These are phyloP conservation scores for Ophidiomyces ophidiicola DNA, from an alignment of 2,329 filamentous ascomycete species.

Conservation along the genomic window DNA sequence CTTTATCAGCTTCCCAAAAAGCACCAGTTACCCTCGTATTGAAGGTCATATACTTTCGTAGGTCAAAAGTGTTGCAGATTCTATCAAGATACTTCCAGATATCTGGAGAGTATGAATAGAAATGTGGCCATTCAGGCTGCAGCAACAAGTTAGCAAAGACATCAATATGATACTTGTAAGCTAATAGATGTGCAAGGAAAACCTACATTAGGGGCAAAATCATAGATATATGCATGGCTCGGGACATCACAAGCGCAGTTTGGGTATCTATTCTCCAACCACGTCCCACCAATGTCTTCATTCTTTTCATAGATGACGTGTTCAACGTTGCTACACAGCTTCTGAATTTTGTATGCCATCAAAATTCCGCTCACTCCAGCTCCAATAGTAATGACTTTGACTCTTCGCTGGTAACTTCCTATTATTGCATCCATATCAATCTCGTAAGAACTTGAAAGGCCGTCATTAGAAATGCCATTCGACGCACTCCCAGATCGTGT, in stretches of 20 bases:
- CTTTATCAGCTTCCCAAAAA: conserved; percentile 39
- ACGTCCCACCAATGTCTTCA: conserved; percentile 28
- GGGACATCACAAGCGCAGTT: conserved; percentile 37
- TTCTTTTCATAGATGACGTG: conserved; percentile 26
- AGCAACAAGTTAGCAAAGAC: neutral
- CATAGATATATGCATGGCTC: conserved; percentile 35
- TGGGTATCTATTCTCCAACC: conserved; percentile 28
- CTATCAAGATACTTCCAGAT: conserved; percentile 40
- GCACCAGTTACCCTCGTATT: conserved; percentile 37
- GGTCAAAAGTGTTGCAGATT: conserved; percentile 38
- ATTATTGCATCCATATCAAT: conserved; percentile 13
- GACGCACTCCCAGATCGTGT: neutral
- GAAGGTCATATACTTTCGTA: conserved; percentile 44
- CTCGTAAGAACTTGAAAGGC: conserved; percentile 6
- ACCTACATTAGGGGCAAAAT: conserved; percentile 31
- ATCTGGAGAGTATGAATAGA: conserved; percentile 37
- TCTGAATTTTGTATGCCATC: conserved; percentile 28
- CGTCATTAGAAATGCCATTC: neutral
- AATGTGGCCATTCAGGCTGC: conserved; percentile 37
- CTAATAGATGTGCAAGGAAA: neutral
- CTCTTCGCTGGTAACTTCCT: conserved; percentile 32
- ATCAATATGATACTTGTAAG: neutral
- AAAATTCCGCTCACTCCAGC: conserved; percentile 32
- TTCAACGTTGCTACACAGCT: conserved; percentile 28
- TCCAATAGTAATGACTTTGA: conserved; percentile 33